Conservation (phyloP, 768 basidiomycete species). For the Mycena rebaudengoi region DNA sequence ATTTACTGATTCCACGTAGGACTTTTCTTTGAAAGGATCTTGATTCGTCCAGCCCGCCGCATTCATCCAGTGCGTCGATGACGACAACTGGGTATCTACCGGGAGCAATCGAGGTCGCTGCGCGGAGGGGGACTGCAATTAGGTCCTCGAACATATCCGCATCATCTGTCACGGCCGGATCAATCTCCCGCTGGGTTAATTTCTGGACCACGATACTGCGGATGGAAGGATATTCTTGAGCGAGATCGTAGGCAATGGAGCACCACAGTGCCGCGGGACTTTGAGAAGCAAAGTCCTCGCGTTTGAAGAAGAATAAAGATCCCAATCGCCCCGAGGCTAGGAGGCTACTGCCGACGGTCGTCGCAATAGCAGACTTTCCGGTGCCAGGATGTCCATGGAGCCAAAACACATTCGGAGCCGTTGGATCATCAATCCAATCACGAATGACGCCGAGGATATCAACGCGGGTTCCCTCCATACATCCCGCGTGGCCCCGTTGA, state of each 20-base stretch:
- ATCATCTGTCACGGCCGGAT: background rate
- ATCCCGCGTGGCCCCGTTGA: no score
- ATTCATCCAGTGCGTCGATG: conserved; percentile 17
- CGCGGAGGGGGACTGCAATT: background rate
- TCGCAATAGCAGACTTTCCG: no score
- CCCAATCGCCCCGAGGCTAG: background rate
- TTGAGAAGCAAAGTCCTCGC: background rate
- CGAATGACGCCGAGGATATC: no score
- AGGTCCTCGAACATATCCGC: background rate
- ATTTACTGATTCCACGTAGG: background rate
- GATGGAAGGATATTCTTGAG: background rate
- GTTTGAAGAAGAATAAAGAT: background rate
- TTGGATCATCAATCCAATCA: no score
- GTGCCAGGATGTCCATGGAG: no score
- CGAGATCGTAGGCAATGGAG: conserved; percentile 10
- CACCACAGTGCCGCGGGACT: conserved; percentile 10
- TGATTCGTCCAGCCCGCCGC: background rate
- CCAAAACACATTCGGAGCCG: no score
- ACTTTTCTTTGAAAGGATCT: background rate
- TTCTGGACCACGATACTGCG: background rate
- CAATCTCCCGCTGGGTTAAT: background rate
- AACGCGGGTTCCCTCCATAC: no score
- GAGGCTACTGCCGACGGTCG: background rate
- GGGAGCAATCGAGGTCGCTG: background rate
- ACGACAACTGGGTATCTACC: background rate